Conservation (phyloP, 306 rosid genomes). For the Coriaria nepalensis region DNA sequence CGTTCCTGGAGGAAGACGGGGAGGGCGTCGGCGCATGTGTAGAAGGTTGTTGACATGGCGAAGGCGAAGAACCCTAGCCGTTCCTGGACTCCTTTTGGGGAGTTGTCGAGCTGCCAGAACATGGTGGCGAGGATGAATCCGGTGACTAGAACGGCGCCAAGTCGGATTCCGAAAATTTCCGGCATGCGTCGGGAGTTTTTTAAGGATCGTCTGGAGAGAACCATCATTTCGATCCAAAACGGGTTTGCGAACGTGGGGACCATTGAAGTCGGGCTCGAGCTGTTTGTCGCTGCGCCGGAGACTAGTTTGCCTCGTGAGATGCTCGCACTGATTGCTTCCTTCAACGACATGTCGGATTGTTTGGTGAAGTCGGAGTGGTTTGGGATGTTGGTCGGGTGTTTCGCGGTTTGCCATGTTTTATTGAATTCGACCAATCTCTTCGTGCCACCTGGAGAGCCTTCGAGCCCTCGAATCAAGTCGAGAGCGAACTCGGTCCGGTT, state of each 20-base stretch:
- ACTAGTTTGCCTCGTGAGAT: slow-evolving; percentile 76
- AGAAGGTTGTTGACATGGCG: slow-evolving; percentile 96
- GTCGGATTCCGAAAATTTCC: slow-evolving; percentile 55
- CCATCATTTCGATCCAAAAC: slow-evolving; percentile 52
- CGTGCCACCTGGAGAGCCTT: slow-evolving; percentile 70
- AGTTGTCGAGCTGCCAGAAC: slow-evolving; percentile 63
- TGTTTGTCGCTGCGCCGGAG: slow-evolving; percentile 47
- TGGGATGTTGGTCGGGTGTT: slow-evolving; percentile 12
- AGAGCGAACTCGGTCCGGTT: slow-evolving; percentile 88
- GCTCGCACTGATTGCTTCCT: slow-evolving; percentile 83
- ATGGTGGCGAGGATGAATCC: slow-evolving; percentile 80
- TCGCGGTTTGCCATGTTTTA: slow-evolving; percentile 72
- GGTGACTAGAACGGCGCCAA: slow-evolving; percentile 65
- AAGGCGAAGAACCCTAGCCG: slow-evolving; percentile 84
- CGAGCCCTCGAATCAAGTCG: slow-evolving; percentile 81
- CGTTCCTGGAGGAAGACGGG: slow-evolving; percentile 90
- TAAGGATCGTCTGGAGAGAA: slow-evolving; percentile 45
- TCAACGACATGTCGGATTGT: slow-evolving; percentile 28
- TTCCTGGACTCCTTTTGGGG: slow-evolving; percentile 76
- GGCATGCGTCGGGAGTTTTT: slow-evolving; percentile 52
- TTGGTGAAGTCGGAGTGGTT: neutral
- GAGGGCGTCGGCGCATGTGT: slow-evolving; percentile 86
- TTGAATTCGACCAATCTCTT: slow-evolving; percentile 67
- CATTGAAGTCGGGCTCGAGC: slow-evolving; percentile 32
- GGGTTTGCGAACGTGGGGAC: slow-evolving; percentile 75